These are phyloP conservation scores for Porcisia deanei DNA, from an alignment of 208 protist genomes.

Conservation along the genomic window DNA sequence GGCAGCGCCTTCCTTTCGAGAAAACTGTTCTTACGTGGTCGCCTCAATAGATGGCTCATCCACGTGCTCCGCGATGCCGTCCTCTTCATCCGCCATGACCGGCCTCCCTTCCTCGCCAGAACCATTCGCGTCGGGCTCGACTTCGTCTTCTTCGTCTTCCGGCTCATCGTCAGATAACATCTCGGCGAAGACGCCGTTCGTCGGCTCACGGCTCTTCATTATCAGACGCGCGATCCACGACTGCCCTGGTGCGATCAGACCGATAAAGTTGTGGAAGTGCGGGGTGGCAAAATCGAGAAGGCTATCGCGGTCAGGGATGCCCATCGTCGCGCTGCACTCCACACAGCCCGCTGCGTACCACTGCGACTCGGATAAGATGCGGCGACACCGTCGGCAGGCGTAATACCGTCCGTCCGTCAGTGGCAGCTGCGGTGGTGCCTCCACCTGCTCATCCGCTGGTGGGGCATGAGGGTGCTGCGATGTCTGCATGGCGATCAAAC, in stretches of 20 bases:
- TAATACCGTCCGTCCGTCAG: constrained; percentile 69
- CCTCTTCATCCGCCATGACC: not conserved
- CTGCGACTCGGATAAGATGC: constrained; percentile 73
- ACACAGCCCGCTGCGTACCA: constrained; percentile 74
- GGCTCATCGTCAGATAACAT: constrained; percentile 55
- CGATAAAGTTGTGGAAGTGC: constrained; percentile 85
- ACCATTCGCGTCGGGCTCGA: constrained; percentile 21
- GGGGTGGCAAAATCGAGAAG: constrained; percentile 75
- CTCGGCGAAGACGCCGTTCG: constrained; percentile 82
- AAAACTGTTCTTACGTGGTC: not conserved
- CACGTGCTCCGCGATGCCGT: not conserved
- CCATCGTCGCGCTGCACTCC: constrained; percentile 67
- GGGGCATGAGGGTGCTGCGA: not conserved
- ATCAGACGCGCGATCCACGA: constrained; percentile 90
- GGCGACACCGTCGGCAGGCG: constrained; percentile 78
- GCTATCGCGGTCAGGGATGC: constrained; percentile 50
- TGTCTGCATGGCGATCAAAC: not conserved
- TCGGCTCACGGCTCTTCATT: constrained; percentile 31
- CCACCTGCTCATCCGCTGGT: constrained; percentile 21
- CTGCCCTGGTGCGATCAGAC: constrained; percentile 76
- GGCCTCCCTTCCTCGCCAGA: constrained; percentile 22
- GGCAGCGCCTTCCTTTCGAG: not conserved
- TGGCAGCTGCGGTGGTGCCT: constrained; percentile 79
- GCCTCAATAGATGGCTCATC: not conserved
- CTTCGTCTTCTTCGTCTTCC: constrained; percentile 27